Conservation (phyloP, 352 stramenopile species). For the Phytophthora pistaciae region DNA sequence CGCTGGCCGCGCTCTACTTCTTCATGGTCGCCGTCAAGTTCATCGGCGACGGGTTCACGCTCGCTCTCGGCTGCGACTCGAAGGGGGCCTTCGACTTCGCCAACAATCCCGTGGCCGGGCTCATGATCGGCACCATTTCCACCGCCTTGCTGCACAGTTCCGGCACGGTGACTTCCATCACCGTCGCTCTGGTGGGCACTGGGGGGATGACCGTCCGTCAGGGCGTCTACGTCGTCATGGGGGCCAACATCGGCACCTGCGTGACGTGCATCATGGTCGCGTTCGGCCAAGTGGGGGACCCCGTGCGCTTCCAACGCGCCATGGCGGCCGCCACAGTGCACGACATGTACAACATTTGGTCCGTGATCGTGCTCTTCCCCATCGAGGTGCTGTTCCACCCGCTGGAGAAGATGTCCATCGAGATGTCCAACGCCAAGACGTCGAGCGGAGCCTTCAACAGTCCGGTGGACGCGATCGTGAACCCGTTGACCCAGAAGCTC, state of each 20-base stretch:
- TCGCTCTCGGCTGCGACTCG: slow-evolving; percentile 63
- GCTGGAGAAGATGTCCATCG: slow-evolving; percentile 57
- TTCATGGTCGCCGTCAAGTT: slow-evolving; percentile 83
- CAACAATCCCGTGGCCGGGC: slow-evolving; percentile 70
- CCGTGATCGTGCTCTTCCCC: slow-evolving; percentile 73
- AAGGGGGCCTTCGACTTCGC: slow-evolving; percentile 68
- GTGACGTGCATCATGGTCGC: slow-evolving; percentile 92
- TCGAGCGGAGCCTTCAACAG: slow-evolving; percentile 42
- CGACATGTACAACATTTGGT: slow-evolving; percentile 91
- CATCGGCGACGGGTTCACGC: slow-evolving; percentile 74
- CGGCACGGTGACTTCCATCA: slow-evolving; percentile 77
- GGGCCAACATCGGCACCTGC: slow-evolving; percentile 88
- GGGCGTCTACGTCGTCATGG: slow-evolving; percentile 91
- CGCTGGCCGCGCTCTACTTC: slow-evolving; percentile 71
- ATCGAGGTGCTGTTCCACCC: slow-evolving; percentile 67
- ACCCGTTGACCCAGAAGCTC: slow-evolving; percentile 36
- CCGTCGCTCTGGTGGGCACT: slow-evolving; percentile 65
- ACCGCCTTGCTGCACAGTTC: slow-evolving; percentile 77
- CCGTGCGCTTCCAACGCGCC: slow-evolving; percentile 62
- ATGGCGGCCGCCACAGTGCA: slow-evolving; percentile 60
- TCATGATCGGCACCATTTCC: slow-evolving; percentile 77
- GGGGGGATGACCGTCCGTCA: slow-evolving; percentile 71
- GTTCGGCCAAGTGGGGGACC: slow-evolving; percentile 83
- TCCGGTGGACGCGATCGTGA: slow-evolving; percentile 49
- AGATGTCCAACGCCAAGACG: slow-evolving; percentile 40